Evolutionary conservation across 2,329 filamentous ascomycete species (phyloP), one percentile per base, ranked within the genome.

Genomic region (Dichotomopilus funicola): DNA sequence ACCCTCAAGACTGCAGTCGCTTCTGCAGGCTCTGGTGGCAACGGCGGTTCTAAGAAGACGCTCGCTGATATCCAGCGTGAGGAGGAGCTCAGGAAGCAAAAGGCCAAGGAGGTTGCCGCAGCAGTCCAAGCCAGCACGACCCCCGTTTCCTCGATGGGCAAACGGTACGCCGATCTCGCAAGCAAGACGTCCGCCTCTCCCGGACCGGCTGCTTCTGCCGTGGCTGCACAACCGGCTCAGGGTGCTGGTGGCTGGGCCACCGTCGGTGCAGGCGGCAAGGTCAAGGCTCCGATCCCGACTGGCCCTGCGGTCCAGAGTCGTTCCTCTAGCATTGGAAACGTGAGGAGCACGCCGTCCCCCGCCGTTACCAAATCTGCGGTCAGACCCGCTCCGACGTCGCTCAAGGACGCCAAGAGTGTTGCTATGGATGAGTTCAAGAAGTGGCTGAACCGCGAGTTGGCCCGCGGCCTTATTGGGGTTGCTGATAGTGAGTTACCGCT

Each of bases 51-150:
- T 35, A 94, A 95, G 77, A 96, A 96, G 80, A 96, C 91, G 0
- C 78, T 97, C 45, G 89, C 91, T 31, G 92, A 97, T 63, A 97
- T 99, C 57, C 94, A 97, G 70, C 91, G 91, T 60, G 94, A 99
- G 73, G 94, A 99, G 67, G 94, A 97, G 68, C 80, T 81, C 13
- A 86, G 89, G 61, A 99, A 99, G 78, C 85, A 87, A 65, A 89
- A 87, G 69, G 81, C 83, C 1, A 76, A 72, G 61, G 76, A 82
- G 48, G 64, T 70, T 6, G 72, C 78, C 2, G 70, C 71, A 11
- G 46, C 4, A 1, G 51, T 46, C 3, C 81, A 82, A 63, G 71
- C 75, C 31, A 74, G 71, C 33, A 67, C 70, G 31, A 70, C 76
- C 9, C 72, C 78, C 27, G 69, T 75, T 13, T 71, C 77, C 43